Evolutionary conservation across 495 filamentous ascomycete genomes (phyloP).

Genomic region (Cenococcum geophilum): DNA sequence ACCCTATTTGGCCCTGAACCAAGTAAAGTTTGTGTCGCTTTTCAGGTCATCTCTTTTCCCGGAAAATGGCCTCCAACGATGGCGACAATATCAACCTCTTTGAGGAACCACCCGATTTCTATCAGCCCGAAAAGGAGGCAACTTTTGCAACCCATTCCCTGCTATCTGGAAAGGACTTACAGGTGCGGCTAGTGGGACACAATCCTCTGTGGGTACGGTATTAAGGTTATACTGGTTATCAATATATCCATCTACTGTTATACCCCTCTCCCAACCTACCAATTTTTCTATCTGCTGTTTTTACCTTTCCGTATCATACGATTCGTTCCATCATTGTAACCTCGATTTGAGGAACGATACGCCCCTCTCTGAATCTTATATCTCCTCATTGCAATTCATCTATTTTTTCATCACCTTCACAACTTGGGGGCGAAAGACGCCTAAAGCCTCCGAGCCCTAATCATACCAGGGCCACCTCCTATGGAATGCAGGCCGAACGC

Average conservation of each 20-base stretch:
- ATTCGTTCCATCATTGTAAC: not conserved
- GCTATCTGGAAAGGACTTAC: slow-evolving; percentile 57
- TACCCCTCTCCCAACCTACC: slow-evolving; percentile 1
- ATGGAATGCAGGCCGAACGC: slow-evolving; percentile 77
- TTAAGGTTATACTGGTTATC: slow-evolving; percentile 3
- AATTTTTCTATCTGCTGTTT: not conserved
- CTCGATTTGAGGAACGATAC: not conserved
- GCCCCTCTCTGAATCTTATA: not conserved
- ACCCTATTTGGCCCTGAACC: no score
- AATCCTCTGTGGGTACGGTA: slow-evolving; percentile 74
- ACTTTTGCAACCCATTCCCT: slow-evolving; percentile 65
- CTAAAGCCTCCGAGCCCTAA: slow-evolving; percentile 5
- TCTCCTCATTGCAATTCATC: not conserved
- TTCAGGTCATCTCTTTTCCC: no score
- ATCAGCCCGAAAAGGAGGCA: slow-evolving; percentile 60
- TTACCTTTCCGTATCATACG: not conserved
- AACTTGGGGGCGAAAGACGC: not conserved
- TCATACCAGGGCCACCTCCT: slow-evolving; percentile 66
- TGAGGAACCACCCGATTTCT: slow-evolving; percentile 72
- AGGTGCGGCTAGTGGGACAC: slow-evolving; percentile 77
- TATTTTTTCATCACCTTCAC: not conserved
- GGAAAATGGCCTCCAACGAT: slow-evolving; percentile 24
- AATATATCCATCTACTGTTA: not conserved
- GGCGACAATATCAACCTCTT: slow-evolving; percentile 54
- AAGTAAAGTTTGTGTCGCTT: no score